Conservation (phyloP, 208 protist species). For the Acanthamoeba royreba region DNA sequence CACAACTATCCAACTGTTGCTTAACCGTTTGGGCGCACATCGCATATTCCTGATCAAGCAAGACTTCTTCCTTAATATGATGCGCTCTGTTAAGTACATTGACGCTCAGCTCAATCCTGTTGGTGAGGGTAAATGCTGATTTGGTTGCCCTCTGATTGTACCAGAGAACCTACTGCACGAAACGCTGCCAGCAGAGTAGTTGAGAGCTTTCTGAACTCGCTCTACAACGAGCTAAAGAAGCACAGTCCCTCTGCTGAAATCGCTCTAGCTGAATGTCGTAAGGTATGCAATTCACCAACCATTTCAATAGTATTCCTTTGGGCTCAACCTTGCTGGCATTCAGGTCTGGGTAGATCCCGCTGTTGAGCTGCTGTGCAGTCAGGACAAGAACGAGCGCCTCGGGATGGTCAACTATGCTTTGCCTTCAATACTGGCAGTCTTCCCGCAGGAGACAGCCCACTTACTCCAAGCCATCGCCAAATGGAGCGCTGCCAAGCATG, state of each 20-base stretch:
- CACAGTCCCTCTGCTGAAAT: neutral
- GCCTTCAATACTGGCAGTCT: neutral
- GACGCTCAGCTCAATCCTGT: neutral
- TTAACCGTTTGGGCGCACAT: neutral
- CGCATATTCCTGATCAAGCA: constrained; percentile 14
- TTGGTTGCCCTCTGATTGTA: neutral
- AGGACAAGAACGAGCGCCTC: neutral
- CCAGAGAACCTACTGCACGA: neutral
- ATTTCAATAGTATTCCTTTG: neutral
- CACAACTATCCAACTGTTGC: neutral
- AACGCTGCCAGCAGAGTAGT: neutral
- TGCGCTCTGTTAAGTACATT: neutral
- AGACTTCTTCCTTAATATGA: neutral
- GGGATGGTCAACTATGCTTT: neutral
- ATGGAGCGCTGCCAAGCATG: neutral
- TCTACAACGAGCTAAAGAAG: neutral
- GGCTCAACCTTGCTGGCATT: neutral
- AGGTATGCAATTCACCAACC: neutral
- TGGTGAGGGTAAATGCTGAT: neutral
- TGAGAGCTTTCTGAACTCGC: neutral
- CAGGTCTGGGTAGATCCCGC: neutral
- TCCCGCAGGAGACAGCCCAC: neutral
- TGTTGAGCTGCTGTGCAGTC: neutral
- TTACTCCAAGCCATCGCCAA: neutral
- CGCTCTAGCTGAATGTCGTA: neutral